A percentile compares a stretch with the other conserved stretches of the same genome.
Evolutionary conservation across 495 filamentous ascomycete genomes (phyloP).

Genomic region (Chaetomidium leptoderma): DNA sequence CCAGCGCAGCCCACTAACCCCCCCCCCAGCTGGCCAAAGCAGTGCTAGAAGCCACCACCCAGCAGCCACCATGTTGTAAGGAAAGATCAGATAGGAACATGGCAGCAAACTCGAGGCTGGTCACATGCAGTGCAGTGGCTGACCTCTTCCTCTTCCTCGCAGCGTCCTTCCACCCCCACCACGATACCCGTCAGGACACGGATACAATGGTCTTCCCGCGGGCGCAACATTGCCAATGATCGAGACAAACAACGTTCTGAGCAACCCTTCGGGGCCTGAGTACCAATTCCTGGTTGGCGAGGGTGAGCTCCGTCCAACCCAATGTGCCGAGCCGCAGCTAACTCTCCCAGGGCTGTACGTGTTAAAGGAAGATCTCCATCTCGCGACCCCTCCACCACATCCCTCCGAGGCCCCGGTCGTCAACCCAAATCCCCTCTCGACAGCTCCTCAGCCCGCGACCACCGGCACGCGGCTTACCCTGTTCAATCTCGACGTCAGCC

Average conservation of each 20-base stretch:
- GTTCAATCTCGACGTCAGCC: slow-evolving; percentile 59
- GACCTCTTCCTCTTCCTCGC: slow-evolving; percentile 20
- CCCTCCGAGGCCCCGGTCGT: slow-evolving; percentile 81
- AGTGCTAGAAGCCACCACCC: background rate
- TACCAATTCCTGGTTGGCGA: slow-evolving; percentile 86
- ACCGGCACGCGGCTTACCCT: slow-evolving; percentile 83
- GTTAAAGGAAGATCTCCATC: slow-evolving; percentile 80
- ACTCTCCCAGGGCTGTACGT: slow-evolving; percentile 68
- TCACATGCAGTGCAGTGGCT: slow-evolving; percentile 19
- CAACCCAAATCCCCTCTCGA: slow-evolving; percentile 87
- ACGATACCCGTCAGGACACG: slow-evolving; percentile 65
- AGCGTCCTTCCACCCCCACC: slow-evolving; percentile 84
- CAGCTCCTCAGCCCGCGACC: slow-evolving; percentile 72
- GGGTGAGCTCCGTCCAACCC: slow-evolving; percentile 50
- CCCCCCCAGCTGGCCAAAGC: slow-evolving; percentile 2
- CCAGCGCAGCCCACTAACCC: background rate
- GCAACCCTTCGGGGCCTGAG: slow-evolving; percentile 72
- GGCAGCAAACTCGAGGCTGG: no score
- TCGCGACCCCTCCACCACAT: slow-evolving; percentile 92
- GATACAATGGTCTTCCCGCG: slow-evolving; percentile 61
- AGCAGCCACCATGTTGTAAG: slow-evolving; percentile 31
- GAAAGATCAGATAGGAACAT: background rate
- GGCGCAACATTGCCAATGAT: slow-evolving; percentile 64
- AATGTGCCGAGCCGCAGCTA: background rate
- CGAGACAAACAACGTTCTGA: slow-evolving; percentile 87